Evolutionary conservation across 768 basidiomycete genomes (phyloP).

Genomic region (Auricularia sp.): DNA sequence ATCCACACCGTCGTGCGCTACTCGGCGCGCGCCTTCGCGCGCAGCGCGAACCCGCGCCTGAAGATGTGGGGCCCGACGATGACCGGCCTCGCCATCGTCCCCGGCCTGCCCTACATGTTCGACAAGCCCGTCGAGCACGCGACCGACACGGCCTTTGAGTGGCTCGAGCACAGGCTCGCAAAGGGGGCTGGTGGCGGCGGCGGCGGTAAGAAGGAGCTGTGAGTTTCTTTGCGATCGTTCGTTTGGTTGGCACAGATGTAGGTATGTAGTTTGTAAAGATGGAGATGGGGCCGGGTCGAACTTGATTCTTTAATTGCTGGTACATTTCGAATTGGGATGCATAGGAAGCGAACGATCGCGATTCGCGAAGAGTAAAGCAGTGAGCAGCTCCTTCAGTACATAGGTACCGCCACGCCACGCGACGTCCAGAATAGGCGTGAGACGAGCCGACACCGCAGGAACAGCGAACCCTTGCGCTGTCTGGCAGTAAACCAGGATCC

Average conservation of each 20-base stretch:
- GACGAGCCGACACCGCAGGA: no score
- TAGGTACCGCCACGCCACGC: no score
- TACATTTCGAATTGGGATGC: no score
- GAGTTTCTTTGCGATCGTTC: background rate
- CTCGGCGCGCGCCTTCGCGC: constrained; percentile 53
- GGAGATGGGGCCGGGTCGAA: no score
- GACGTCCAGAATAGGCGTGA: no score
- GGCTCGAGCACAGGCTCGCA: constrained; percentile 50
- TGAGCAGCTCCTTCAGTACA: no score
- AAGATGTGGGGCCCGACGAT: constrained; percentile 68
- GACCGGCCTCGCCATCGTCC: constrained; percentile 56
- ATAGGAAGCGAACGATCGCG: no score
- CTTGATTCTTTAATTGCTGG: no score
- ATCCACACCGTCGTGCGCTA: constrained; percentile 76
- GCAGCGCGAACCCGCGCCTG: constrained; percentile 45
- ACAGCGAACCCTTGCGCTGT: no score
- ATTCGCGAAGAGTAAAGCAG: no score
- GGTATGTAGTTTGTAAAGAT: background rate
- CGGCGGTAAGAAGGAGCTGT: constrained; percentile 1
- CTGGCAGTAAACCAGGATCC: no score
- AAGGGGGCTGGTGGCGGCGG: constrained; percentile 22
- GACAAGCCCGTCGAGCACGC: constrained; percentile 71
- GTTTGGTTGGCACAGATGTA: background rate
- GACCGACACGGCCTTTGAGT: constrained; percentile 59
- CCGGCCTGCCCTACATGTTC: constrained; percentile 63